These are phyloP conservation scores for Tillandsia leiboldiana DNA, from an alignment of 176 grass and related monocot species.

Conservation along the genomic window DNA sequence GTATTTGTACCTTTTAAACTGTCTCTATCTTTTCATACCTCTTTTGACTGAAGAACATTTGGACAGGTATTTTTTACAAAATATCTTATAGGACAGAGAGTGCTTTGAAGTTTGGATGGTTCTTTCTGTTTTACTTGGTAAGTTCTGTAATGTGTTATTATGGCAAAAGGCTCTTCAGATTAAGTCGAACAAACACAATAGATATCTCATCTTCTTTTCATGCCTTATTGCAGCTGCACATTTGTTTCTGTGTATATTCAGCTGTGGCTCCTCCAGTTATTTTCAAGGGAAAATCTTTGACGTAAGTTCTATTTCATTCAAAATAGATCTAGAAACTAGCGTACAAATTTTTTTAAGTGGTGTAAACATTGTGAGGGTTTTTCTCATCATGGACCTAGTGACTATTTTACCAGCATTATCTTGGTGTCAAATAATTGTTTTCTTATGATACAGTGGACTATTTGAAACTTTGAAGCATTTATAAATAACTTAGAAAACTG, in stretches of 20 bases:
- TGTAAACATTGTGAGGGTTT: neutral
- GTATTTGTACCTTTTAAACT: neutral
- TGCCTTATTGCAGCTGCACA: constrained; percentile 61
- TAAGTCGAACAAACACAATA: neutral
- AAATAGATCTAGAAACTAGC: constrained; percentile 2
- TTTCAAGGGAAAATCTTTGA: constrained; percentile 98
- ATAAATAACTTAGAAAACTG: neutral
- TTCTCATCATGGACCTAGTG: neutral
- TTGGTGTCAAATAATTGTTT: neutral
- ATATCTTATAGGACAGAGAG: constrained; percentile 74
- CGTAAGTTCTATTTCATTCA: constrained; percentile 52
- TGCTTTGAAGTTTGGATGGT: constrained; percentile 91
- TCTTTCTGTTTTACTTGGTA: constrained; percentile 90
- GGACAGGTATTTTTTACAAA: neutral
- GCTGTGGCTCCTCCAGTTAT: constrained; percentile 85
- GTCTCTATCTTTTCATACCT: neutral
- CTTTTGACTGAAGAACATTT: neutral
- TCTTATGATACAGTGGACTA: neutral
- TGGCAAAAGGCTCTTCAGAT: constrained; percentile 7
- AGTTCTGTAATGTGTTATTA: constrained; percentile 13
- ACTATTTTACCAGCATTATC: neutral
- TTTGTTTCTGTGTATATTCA: constrained; percentile 75
- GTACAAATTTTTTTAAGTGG: neutral
- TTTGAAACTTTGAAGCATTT: neutral
- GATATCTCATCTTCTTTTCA: neutral